Evolutionary conservation across 169 alveolate species (phyloP).

Genomic region (Pseudocohnilembus persalinus): DNA sequence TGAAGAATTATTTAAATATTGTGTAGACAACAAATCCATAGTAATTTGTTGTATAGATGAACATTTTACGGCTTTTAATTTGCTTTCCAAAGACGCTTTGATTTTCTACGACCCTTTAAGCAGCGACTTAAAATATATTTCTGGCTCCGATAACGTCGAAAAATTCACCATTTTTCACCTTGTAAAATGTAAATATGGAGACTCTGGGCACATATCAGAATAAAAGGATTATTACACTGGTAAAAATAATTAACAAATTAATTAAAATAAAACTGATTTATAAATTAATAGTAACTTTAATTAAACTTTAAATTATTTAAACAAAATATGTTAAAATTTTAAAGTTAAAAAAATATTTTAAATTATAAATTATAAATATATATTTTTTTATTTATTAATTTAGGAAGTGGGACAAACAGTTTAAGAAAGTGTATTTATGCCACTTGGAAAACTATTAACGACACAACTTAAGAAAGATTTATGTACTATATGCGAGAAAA

Average conservation of each 20-base stretch:
- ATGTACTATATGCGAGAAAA: not conserved
- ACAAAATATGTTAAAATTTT: not conserved
- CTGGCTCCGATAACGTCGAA: not conserved
- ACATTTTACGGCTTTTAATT: not conserved
- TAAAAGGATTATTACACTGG: not conserved
- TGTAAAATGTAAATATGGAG: slow-evolving; percentile 3
- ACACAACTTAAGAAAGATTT: not conserved
- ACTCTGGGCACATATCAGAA: not conserved
- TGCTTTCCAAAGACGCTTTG: not conserved
- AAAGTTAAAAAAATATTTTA: no score
- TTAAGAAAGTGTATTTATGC: not conserved
- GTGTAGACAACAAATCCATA: not conserved
- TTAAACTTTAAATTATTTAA: no score
- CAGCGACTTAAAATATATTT: not conserved
- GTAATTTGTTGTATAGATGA: not conserved
- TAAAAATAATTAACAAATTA: not conserved
- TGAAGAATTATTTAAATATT: not conserved
- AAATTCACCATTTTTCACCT: not conserved
- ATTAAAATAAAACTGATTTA: no score
- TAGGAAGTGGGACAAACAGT: not conserved
- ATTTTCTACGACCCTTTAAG: not conserved
- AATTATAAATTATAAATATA: no score
- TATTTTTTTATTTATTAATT: no score
- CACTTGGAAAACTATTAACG: not conserved
- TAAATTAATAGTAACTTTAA: no score